Evolutionary conservation across 306 rosid genomes (phyloP), one percentile per base, ranked within the genome.

Genomic region (Rosa chinensis): DNA sequence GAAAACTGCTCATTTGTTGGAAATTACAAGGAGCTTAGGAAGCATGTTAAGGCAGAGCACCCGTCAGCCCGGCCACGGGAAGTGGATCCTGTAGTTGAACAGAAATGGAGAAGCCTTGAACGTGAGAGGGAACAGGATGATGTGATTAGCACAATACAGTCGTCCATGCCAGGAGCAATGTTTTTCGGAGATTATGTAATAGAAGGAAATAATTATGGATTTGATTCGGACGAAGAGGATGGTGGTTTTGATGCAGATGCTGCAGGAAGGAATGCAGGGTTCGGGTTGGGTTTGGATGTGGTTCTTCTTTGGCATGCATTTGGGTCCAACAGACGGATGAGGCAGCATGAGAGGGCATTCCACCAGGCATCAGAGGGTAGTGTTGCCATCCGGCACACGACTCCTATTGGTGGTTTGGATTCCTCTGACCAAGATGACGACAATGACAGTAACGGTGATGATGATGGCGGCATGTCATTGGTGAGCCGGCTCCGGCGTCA

Each of bases 101-200:
- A 92, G 83, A 96, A 91, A 78, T 96, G 99, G 99, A 89, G 94
- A 86, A 88, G 94, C 87, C 96, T 96, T 44, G 98, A 93, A 84
- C 91, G 96, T 82, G 98, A 96, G 84, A 93, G 90, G 40, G 99
- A 96, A 77, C 88, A 90, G 25, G 93, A 96, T 76, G 99, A 96
- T 82, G 98, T 91, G 82, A 93, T 96, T 80, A 96, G 99, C 89
- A 93, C 98, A 71, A 90, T 96, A 69, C 90, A 89, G 70, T 91
- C 98, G 35, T 76, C 98, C 76, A 91, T 89, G 83, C 99, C 99
- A 1, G 98, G 98, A 70, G 97, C 99, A 74, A 87, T 93, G 88
- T 89, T 96, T 58, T 90, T 89, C 11, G 99, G 99, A 52, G 99
- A 96, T 82, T 96, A 96, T 67, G 96, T 96, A 52, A 89, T 96